Evolutionary conservation across 768 basidiomycete genomes (phyloP).

Genomic region (Auricularia cornea): DNA sequence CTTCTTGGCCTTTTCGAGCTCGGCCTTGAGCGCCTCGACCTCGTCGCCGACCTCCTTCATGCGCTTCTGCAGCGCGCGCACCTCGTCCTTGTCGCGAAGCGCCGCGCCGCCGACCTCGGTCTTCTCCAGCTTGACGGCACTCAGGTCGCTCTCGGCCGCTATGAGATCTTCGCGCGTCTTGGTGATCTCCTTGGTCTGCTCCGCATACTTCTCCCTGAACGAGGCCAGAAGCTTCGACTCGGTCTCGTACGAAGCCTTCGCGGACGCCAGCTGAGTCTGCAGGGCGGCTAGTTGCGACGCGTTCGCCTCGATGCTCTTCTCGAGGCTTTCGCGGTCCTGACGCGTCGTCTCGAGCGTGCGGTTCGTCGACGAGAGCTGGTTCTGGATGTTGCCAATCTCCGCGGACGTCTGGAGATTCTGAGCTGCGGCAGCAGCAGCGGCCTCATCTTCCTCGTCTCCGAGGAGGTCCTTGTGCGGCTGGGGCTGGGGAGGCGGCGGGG

Average conservation of each 20-base stretch:
- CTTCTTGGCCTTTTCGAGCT: constrained; percentile 83
- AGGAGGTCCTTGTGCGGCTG: constrained; percentile 44
- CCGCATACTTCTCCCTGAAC: constrained; percentile 57
- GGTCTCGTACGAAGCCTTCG: constrained; percentile 78
- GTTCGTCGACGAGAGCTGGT: constrained; percentile 75
- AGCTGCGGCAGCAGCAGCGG: constrained; percentile 39
- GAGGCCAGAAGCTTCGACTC: constrained; percentile 64
- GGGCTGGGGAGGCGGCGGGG: neutral
- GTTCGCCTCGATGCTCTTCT: constrained; percentile 56
- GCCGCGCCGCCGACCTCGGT: constrained; percentile 81
- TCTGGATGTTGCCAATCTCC: constrained; percentile 81
- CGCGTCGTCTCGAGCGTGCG: constrained; percentile 58
- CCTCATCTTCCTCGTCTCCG: constrained; percentile 61
- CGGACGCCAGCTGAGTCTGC: constrained; percentile 73
- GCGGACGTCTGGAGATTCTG: constrained; percentile 57
- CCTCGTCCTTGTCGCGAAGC: constrained; percentile 90
- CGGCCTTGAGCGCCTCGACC: constrained; percentile 57
- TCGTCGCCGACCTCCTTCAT: constrained; percentile 76
- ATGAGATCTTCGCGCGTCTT: constrained; percentile 74
- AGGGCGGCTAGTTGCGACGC: constrained; percentile 69
- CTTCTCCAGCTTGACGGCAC: constrained; percentile 82
- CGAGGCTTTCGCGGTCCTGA: constrained; percentile 56
- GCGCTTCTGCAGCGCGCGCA: constrained; percentile 71
- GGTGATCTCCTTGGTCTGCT: constrained; percentile 65
- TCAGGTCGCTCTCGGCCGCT: constrained; percentile 83